Evolutionary conservation across 345 rosid genomes (phyloP).

Genomic region (Euphorbia tirucalli): DNA sequence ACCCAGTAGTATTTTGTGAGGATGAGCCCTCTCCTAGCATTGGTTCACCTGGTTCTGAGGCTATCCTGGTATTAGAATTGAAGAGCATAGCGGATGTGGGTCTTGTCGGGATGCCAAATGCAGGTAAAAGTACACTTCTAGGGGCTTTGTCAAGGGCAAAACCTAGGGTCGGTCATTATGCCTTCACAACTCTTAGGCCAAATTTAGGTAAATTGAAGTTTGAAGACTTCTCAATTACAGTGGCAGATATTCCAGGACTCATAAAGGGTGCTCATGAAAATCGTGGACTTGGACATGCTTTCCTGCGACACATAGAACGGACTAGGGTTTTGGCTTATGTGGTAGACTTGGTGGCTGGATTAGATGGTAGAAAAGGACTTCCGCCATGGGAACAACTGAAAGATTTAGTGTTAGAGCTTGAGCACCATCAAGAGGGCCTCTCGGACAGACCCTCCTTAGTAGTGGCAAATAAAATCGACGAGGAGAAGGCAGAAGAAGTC

Average conservation of each 20-base stretch:
- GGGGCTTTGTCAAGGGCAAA: conserved; percentile 85
- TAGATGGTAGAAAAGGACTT: conserved; percentile 65
- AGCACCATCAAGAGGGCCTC: conserved; percentile 77
- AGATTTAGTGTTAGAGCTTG: conserved; percentile 77
- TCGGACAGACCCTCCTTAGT: conserved; percentile 69
- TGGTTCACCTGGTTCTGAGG: conserved; percentile 67
- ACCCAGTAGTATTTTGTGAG: conserved; percentile 25
- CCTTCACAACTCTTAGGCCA: conserved; percentile 88
- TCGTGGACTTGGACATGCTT: conserved; percentile 87
- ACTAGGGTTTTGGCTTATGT: conserved; percentile 91
- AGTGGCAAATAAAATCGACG: conserved; percentile 88
- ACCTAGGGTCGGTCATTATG: conserved; percentile 78
- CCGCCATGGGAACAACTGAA: conserved; percentile 83
- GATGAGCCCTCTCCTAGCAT: conserved; percentile 35
- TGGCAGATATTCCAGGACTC: conserved; percentile 95
- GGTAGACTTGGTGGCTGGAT: conserved; percentile 74
- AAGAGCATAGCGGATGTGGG: conserved; percentile 98
- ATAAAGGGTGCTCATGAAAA: conserved; percentile 85
- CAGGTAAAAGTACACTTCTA: conserved; percentile 90
- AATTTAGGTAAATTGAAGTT: conserved; percentile 79
- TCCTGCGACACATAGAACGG: conserved; percentile 89
- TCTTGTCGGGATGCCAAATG: conserved; percentile 96
- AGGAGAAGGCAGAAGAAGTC: conserved; percentile 61
- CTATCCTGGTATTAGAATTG: conserved; percentile 66
- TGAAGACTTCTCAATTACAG: conserved; percentile 75